phyloP scores from a whole-genome alignment of 148 eudicot genomes.

The Vaccinium corymbosum region DNA sequence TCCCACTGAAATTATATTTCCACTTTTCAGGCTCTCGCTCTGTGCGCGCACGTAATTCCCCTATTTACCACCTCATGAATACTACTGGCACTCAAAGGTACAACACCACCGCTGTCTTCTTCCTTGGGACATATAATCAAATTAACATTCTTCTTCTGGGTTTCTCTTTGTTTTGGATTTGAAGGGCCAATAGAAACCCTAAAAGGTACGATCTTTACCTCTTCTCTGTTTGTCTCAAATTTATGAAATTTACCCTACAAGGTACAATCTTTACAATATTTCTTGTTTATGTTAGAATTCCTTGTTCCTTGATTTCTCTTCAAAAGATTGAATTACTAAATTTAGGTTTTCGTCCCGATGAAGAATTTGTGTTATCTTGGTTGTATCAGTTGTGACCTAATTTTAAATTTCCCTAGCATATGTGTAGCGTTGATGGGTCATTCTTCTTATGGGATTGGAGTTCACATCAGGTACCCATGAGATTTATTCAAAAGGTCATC shows the following conservation, averaged over 20 bases:
- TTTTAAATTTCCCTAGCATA: not conserved
- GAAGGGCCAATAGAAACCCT: constrained; percentile 6
- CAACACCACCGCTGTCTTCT: not conserved
- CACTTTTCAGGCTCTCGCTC: too few species aligned
- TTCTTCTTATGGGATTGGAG: not conserved
- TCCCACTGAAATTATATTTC: too few species aligned
- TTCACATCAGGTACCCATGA: not conserved
- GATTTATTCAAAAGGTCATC: not conserved
- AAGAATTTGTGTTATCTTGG: not conserved
- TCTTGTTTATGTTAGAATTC: not conserved
- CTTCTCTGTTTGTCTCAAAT: not conserved
- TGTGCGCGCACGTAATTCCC: not conserved
- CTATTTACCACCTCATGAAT: not conserved
- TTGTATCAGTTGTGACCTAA: not conserved
- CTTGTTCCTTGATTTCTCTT: not conserved
- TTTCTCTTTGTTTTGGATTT: not conserved
- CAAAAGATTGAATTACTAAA: not conserved
- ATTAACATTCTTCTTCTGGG: not conserved
- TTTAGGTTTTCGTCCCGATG: not conserved
- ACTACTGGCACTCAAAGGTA: not conserved
- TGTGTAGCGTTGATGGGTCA: not conserved
- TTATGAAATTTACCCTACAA: not conserved
- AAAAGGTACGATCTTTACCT: not conserved
- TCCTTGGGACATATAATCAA: not conserved
- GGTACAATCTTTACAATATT: not conserved